Base-by-base conservation (phyloP, 202 grass and related monocot genomes). In the Dendrocalamus latiflorus region DNA sequence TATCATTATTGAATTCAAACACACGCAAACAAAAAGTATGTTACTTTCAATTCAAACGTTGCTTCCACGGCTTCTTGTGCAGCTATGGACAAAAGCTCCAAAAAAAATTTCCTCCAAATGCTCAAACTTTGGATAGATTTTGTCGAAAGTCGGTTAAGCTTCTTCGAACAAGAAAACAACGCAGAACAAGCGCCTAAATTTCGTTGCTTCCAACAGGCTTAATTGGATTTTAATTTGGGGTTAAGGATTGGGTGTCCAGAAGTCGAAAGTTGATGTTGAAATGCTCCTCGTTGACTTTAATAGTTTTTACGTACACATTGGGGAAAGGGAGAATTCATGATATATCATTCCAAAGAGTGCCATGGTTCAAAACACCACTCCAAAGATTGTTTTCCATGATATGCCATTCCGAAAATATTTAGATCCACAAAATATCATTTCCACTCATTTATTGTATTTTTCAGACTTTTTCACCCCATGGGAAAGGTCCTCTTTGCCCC, bases 1-100 rank as follows among this genome's bases (percentile, higher is more conserved):
- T 49, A 8, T 38, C 58, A 64, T 47, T 22, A 45, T 30, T 63
- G 68, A 72, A 63, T 65, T 82, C 80, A 50, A 74, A 63, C 62
- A 54, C 21, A 58, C 39, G 16, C 15, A 58, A 66, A 70, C 21
- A 60, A 70, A 70, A 16, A 16, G 41, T 15, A 70, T 16, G 41
- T 47, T 70, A 21, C 41, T 26, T 70, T 70, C 43, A 70, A 25
- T 28, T 48, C 43, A 70, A 70, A 70, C n/a, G 9, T 51, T 74
- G n/a, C 69, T 64, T 41, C n/a, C 34, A 82, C 16, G 45, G n/a
- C 33, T 63, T 26, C 33, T 63, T 38, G 26, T 6, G 16, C 21
- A 55, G 63, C 4, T 25, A 66, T 4, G n/a, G 34, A 42, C 34
- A 37, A 14, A 24, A 65, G 18, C 4, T 38, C 14, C 34, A 36